Evolutionary conservation across 2,329 filamentous ascomycete genomes (phyloP).

Genomic region (Cercospora sojina): DNA sequence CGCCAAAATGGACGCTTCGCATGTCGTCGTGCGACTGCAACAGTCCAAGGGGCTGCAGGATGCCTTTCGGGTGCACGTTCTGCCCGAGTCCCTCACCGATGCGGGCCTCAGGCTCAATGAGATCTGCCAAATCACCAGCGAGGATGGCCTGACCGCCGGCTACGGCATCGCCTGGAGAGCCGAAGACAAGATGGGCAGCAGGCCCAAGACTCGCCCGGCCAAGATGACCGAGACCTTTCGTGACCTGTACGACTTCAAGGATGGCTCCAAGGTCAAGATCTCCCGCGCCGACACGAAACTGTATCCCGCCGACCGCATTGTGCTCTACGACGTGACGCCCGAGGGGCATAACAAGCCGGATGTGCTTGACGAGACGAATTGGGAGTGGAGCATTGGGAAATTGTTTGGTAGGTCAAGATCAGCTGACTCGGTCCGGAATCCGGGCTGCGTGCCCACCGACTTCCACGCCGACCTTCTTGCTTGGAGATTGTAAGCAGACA

Average conservation of each 20-base stretch:
- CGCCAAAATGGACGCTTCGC: slow-evolving; percentile 22
- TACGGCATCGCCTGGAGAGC: slow-evolving; percentile 64
- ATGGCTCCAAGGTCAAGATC: slow-evolving; percentile 68
- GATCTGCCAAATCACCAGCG: slow-evolving; percentile 53
- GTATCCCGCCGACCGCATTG: slow-evolving; percentile 57
- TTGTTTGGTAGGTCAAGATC: slow-evolving; percentile 11
- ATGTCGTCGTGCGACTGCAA: slow-evolving; percentile 54
- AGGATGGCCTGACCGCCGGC: slow-evolving; percentile 45
- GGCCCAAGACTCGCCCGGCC: slow-evolving; percentile 64
- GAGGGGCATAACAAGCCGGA: slow-evolving; percentile 30
- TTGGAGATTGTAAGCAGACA: neutral
- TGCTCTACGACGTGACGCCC: slow-evolving; percentile 59
- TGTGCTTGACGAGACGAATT: slow-evolving; percentile 37
- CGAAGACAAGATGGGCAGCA: slow-evolving; percentile 49
- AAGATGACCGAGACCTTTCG: slow-evolving; percentile 73
- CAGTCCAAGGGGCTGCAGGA: slow-evolving; percentile 47
- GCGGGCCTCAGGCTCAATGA: slow-evolving; percentile 60
- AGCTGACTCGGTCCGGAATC: neutral
- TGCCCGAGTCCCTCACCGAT: slow-evolving; percentile 55
- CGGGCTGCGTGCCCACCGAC: slow-evolving; percentile 8
- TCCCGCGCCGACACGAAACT: slow-evolving; percentile 53
- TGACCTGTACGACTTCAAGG: slow-evolving; percentile 68
- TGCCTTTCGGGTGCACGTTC: slow-evolving; percentile 59
- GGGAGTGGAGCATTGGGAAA: slow-evolving; percentile 30
- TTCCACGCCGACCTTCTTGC: neutral